phyloP scores from a whole-genome alignment of 805 yeast species.

The Saccharomycopsis sp. region DNA sequence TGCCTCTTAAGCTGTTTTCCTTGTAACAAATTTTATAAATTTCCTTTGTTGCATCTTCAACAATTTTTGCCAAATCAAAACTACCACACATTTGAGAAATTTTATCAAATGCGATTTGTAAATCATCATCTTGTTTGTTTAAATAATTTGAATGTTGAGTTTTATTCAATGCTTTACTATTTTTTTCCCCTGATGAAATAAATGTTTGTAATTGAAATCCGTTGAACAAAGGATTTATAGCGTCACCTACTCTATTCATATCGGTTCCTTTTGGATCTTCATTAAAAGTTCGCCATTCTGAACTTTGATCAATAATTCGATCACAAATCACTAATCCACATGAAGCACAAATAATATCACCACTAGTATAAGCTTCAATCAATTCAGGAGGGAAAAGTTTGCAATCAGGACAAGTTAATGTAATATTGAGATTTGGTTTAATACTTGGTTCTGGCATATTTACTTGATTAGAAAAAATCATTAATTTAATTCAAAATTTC shows the following conservation, averaged over 20 bases:
- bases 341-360: constrained; percentile 95
- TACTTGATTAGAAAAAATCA: no score
- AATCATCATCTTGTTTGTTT: constrained; percentile 78
- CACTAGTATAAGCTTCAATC: constrained; percentile 91
- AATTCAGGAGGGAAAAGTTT: constrained; percentile 91
- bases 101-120: constrained; percentile 81
- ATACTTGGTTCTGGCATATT: no score
- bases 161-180: constrained; percentile 84
- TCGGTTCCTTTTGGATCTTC: constrained; percentile 98
- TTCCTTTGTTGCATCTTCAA: constrained; percentile 95
- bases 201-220: constrained; percentile 87
- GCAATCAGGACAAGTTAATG: no score
- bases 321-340: constrained; percentile 93
- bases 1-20: constrained; percentile 76
- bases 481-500: no score
- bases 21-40: constrained; percentile 88
- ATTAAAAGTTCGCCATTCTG: no score
- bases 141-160: constrained; percentile 80
- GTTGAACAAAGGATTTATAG: constrained; percentile 84
- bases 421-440: no score
- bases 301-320: constrained; percentile 84
- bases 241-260: constrained; percentile 99
- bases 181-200: constrained; percentile 81
- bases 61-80: constrained; percentile 85
- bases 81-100: constrained; percentile 97